Percentiles rank a stretch among this genome's conserved stretches.
Conservation (phyloP, 78 protist genomes). For the Dictyostelium discoideum region DNA sequence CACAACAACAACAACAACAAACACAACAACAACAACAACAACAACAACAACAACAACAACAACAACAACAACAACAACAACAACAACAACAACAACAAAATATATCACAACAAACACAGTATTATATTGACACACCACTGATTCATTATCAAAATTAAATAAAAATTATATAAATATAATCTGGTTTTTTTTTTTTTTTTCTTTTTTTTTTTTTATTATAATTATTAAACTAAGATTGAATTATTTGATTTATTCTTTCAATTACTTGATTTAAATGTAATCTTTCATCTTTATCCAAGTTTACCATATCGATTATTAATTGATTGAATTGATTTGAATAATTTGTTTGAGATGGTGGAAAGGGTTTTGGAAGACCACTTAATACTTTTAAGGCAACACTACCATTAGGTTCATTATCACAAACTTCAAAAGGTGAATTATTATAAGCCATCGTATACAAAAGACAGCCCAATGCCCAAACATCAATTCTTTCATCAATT, state of each 20-base stretch:
- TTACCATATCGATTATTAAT: constrained; percentile 18
- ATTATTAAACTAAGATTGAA: neutral
- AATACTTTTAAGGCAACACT: constrained; percentile 50
- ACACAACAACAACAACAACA: neutral
- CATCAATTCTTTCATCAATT: constrained; percentile 74
- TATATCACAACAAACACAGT: neutral
- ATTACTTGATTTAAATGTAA: constrained; percentile 14
- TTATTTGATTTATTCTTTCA: neutral
- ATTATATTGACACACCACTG: neutral
- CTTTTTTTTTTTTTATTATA: neutral
- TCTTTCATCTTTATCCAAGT: neutral
- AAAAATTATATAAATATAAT: neutral
- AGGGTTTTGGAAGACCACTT: constrained; percentile 15
- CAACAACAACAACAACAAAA: neutral
- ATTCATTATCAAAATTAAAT: neutral
- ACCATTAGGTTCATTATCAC: constrained; percentile 1
- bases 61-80: neutral
- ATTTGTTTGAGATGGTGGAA: neutral
- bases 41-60: constrained; percentile 14
- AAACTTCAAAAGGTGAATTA: constrained; percentile 69
- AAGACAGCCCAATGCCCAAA: constrained; percentile 81
- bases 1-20: neutral
- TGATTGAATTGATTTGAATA: constrained; percentile 10
- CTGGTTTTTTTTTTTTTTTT: neutral
- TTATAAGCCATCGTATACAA: constrained; percentile 76